Percentiles rank a stretch among this genome's conserved stretches.
phyloP scores from a whole-genome alignment of 306 rosid species.

The Corylus heterophylla region DNA sequence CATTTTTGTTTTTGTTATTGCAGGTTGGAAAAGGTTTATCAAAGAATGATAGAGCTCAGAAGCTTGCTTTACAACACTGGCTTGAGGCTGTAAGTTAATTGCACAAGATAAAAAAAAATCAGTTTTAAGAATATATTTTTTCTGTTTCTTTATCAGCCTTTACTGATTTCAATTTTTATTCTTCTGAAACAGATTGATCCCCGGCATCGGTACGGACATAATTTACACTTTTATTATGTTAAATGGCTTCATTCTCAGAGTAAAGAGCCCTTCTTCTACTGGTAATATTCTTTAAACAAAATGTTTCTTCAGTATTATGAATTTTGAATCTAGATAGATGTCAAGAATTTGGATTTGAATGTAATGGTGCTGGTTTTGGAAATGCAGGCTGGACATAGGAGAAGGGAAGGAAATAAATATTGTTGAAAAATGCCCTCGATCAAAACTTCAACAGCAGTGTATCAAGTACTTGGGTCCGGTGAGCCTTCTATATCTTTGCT shows the following conservation, averaged over 20 bases:
- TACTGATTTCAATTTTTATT: conserved; percentile 29
- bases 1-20: conserved; percentile 26
- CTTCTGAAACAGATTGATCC: conserved; percentile 77
- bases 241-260: conserved; percentile 92
- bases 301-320: conserved; percentile 9
- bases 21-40: conserved; percentile 99
- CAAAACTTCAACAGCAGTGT: conserved; percentile 87
- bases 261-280: conserved; percentile 97
- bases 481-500: conserved; percentile 38
- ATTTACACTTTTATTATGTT: conserved; percentile 78
- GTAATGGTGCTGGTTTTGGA: conserved; percentile 16
- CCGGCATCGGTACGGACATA: conserved; percentile 97
- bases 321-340: conserved; percentile 6
- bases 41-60: conserved; percentile 83
- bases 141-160: conserved; percentile 17
- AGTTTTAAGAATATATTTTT: not conserved
- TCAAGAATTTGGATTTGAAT: conserved; percentile 16
- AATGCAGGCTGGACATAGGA: conserved; percentile 90
- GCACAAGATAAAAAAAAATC: not conserved
- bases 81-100: conserved; percentile 90
- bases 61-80: conserved; percentile 98
- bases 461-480: conserved; percentile 98
- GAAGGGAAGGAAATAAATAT: conserved; percentile 92
- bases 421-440: conserved; percentile 70
- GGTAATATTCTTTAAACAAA: conserved; percentile 48